phyloP scores from a whole-genome alignment of 106 monocot species.

The Triglochin maritima region DNA sequence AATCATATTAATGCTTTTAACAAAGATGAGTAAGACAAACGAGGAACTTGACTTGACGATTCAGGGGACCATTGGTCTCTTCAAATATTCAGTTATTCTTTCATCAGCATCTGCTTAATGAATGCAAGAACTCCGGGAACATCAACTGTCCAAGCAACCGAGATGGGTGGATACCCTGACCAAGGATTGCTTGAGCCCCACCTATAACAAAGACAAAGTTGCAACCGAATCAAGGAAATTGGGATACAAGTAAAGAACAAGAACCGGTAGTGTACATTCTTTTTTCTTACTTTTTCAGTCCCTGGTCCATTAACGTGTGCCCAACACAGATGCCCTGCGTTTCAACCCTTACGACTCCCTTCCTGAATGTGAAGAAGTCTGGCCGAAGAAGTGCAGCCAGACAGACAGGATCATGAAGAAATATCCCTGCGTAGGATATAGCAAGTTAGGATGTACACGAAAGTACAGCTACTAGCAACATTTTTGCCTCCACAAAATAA shows the following conservation, averaged over 20 bases:
- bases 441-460: not conserved
- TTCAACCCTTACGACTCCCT: slow-evolving; percentile 94
- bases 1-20: no score
- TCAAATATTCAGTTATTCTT: slow-evolving; percentile 29
- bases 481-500: not conserved
- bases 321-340: slow-evolving; percentile 87
- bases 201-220: slow-evolving; percentile 25
- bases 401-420: slow-evolving; percentile 88
- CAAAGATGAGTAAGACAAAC: not conserved
- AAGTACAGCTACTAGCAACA: no score
- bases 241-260: not conserved
- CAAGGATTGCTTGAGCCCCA: slow-evolving; percentile 77
- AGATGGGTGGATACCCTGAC: slow-evolving; percentile 60
- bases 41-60: not conserved
- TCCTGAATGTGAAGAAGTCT: slow-evolving; percentile 76
- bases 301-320: slow-evolving; percentile 90
- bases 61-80: no score
- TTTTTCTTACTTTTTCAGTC: slow-evolving; percentile 57
- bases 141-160: slow-evolving; percentile 86
- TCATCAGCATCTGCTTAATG: slow-evolving; percentile 57
- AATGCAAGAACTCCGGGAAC: slow-evolving; percentile 52
- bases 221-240: not conserved
- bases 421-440: slow-evolving; percentile 41
- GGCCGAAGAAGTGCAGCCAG: slow-evolving; percentile 64
- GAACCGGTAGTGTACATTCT: not conserved